Conservation (phyloP, 1,284 basidiomycete species). For the Ganoderma sp. region DNA sequence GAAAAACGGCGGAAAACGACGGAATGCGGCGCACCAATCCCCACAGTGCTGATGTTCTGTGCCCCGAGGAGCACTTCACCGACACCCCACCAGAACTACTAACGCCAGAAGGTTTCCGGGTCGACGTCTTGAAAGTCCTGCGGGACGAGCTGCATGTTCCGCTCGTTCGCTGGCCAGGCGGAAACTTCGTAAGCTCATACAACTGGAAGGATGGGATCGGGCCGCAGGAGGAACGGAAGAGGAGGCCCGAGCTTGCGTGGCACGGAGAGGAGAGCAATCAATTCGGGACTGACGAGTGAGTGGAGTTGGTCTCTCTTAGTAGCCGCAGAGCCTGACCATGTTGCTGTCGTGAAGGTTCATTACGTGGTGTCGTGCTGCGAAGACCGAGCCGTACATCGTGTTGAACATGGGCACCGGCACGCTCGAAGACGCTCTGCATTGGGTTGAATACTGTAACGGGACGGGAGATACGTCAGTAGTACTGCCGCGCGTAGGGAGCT, state of each 20-base stretch:
- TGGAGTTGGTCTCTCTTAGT: neutral
- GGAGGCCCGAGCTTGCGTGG: slow-evolving; percentile 71
- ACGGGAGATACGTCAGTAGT: slow-evolving; percentile 39
- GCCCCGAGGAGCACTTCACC: slow-evolving; percentile 36
- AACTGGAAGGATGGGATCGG: slow-evolving; percentile 74
- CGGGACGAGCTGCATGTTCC: slow-evolving; percentile 59
- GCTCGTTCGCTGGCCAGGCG: slow-evolving; percentile 66
- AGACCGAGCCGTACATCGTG: slow-evolving; percentile 65
- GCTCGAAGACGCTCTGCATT: slow-evolving; percentile 65
- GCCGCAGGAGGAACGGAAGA: slow-evolving; percentile 56
- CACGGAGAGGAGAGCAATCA: slow-evolving; percentile 65
- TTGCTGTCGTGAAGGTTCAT: slow-evolving; percentile 47
- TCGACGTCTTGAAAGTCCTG: slow-evolving; percentile 60
- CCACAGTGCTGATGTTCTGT: no score
- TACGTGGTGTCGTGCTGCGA: slow-evolving; percentile 53
- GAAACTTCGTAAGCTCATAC: slow-evolving; percentile 66
- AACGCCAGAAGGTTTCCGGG: slow-evolving; percentile 52
- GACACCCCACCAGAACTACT: slow-evolving; percentile 34
- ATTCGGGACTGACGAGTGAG: slow-evolving; percentile 65
- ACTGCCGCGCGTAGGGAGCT: slow-evolving; percentile 32
- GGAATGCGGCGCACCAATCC: no score
- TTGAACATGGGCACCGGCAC: slow-evolving; percentile 73
- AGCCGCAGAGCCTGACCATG: neutral
- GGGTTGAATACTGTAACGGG: slow-evolving; percentile 73
- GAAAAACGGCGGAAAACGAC: no score